Conservation (phyloP, 1,139 yeast species). For the Wickerhamomyces sp. region DNA sequence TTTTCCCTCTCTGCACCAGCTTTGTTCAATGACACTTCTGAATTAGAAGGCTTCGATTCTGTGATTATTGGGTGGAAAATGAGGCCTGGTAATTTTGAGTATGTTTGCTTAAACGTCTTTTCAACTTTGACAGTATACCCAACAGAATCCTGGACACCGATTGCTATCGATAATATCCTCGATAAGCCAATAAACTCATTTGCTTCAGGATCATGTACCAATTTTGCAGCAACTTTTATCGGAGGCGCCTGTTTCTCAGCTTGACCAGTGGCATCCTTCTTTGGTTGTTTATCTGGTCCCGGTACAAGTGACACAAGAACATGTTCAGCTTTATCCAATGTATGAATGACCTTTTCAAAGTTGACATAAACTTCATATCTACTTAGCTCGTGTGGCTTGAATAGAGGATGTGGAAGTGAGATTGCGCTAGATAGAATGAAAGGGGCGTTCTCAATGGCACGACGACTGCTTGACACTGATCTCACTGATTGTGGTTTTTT, state of each 20-base stretch:
- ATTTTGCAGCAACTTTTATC: conserved; percentile 47
- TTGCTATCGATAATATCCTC: conserved; percentile 48
- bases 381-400: conserved; percentile 12
- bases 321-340: conserved; percentile 35
- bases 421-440: conserved; percentile 46
- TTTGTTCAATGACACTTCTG: conserved; percentile 13
- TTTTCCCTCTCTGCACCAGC: conserved; percentile 18
- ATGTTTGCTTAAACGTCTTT: conserved; percentile 37
- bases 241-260: conserved; percentile 12
- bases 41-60: conserved; percentile 26
- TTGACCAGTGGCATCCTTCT: conserved; percentile 14
- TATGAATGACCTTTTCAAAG: conserved; percentile 30
- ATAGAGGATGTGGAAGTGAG: conserved; percentile 46
- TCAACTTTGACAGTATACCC: conserved; percentile 56
- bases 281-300: conserved; percentile 38
- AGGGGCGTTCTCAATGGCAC: conserved; percentile 16
- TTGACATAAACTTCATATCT: conserved; percentile 42
- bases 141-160: conserved; percentile 40
- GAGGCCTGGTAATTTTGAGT: conserved; percentile 35
- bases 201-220: conserved; percentile 35
- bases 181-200: conserved; percentile 48
- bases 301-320: conserved; percentile 57
- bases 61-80: conserved; percentile 55
- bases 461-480: conserved; percentile 30
- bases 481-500: conserved; percentile 21